Base-by-base conservation (phyloP, 2,329 filamentous ascomycete genomes). In the Elsinoe arachidis region DNA sequence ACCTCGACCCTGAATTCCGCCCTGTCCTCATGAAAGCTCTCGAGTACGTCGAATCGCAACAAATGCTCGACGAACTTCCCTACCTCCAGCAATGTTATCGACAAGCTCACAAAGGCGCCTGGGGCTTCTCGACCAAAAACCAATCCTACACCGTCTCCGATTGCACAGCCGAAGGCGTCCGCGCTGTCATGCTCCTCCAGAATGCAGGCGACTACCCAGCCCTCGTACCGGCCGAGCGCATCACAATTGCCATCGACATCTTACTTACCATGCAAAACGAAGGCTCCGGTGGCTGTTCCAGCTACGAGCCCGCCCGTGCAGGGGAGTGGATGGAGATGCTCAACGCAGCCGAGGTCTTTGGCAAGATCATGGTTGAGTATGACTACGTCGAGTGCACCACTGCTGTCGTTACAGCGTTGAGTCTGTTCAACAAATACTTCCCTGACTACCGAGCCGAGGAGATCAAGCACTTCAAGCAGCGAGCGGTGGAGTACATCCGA, bases 301-400 rank as follows among this genome's bases (percentile, higher is more conserved):
- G 90, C 14, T 99, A 99, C 69, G 93, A 99, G 68, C 82, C 82
- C 1, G 86, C 86, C 1, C 83, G 93, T 23, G 92, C 87, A 1
- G 86, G 88, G 9, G 79, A 87, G 63, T 82, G 81, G 63, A 71
- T 97, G 63, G 93, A 99, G 71, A 79, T 85, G 69, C 80, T 99
- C 43, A 99, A 99, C 67, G 92, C 92, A 0, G 93, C 93, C 1
- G 93, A 99, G 70, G 91, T 99, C 0, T 99, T 99, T 70, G 91
- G 90, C 12, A 82, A 85, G 17, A 99, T 99, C 74, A 99, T 99
- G 93, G 86, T 99, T 56, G 92, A 97, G 68, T 99, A 99, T 70
- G 90, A 96, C 70, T 97, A 99, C 67, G 90, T 92, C 0, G 93
- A 99, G 72, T 99, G 93, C 76, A 99, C 93, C 0, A 97, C 93